phyloP scores from a whole-genome alignment of 1,284 basidiomycete species.

The Cronartium quercuum region DNA sequence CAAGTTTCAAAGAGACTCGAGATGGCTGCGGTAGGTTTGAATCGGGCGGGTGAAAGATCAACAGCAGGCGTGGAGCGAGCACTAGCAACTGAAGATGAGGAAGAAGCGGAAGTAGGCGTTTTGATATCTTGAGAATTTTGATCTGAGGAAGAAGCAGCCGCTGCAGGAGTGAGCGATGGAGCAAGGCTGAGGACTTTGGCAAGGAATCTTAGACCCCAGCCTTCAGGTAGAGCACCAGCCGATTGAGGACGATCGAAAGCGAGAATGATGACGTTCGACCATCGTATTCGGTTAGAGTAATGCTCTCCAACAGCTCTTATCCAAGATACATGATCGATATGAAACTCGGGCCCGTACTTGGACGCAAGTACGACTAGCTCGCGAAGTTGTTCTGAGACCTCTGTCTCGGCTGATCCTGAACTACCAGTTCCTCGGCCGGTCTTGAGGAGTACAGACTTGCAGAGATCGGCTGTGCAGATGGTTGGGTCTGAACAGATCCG shows the following conservation, averaged over 20 bases:
- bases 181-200: constrained; percentile 33
- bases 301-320: constrained; percentile 26
- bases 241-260: constrained; percentile 26
- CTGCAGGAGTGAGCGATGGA: neutral
- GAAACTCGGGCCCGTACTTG: constrained; percentile 28
- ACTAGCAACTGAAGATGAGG: neutral
- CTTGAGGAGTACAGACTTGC: constrained; percentile 29
- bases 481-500: constrained; percentile 31
- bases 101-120: constrained; percentile 2
- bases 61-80: neutral
- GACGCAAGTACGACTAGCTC: constrained; percentile 20
- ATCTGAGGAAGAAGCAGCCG: neutral
- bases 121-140: neutral
- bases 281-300: constrained; percentile 28
- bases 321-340: constrained; percentile 32
- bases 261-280: constrained; percentile 27
- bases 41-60: constrained; percentile 13
- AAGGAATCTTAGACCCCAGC: constrained; percentile 31
- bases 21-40: constrained; percentile 25
- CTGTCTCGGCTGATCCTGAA: neutral
- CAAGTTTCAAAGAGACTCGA: constrained; percentile 30
- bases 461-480: constrained; percentile 33
- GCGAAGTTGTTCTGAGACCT: constrained; percentile 11
- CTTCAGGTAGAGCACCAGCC: constrained; percentile 16
- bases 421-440: neutral